Evolutionary conservation across 148 eudicot genomes (phyloP).

Genomic region (Rhododendron vialii): DNA sequence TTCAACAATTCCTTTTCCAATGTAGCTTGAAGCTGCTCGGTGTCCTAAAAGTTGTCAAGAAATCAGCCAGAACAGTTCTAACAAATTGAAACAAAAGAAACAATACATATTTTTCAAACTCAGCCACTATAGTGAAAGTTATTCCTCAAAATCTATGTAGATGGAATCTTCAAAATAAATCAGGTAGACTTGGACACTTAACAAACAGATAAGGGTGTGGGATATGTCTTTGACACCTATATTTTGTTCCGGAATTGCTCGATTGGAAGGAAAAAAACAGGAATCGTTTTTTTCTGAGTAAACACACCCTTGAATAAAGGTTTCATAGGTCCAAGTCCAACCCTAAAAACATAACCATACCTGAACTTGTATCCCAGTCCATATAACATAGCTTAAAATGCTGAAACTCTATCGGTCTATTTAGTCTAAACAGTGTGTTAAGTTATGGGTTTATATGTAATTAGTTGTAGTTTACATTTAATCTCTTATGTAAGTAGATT

Average conservation of each 20-base stretch:
- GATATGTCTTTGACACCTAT: background rate
- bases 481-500: no score
- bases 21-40: slow-evolving; percentile 65
- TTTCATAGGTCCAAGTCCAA: background rate
- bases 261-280: background rate
- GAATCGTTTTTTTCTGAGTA: background rate
- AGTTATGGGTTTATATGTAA: no score
- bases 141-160: background rate
- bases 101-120: background rate
- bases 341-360: background rate
- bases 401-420: background rate
- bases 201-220: background rate
- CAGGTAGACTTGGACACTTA: background rate
- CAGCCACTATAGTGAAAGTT: background rate
- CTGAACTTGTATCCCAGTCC: background rate
- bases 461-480: no score
- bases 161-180: background rate
- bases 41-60: slow-evolving; percentile 48
- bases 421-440: background rate
- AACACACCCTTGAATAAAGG: background rate
- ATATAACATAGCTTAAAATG: background rate
- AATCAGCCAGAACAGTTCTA: background rate
- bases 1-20: slow-evolving; percentile 58
- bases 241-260: background rate
- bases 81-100: background rate